A percentile compares a stretch with the other conserved stretches of the same genome.
Evolutionary conservation across 768 basidiomycete genomes (phyloP).

Genomic region (Rhizopogon vulgaris): DNA sequence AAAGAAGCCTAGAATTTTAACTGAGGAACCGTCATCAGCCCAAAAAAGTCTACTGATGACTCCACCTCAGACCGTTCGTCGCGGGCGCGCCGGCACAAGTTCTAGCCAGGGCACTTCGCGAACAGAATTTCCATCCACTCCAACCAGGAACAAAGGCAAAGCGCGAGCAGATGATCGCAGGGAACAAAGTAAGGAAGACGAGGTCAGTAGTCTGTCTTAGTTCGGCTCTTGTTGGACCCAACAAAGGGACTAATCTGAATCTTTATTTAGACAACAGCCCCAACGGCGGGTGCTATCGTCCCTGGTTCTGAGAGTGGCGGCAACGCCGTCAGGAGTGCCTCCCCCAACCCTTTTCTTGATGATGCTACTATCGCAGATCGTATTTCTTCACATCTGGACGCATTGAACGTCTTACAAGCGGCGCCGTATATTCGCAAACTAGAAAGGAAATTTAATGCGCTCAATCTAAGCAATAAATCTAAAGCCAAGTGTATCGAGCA

Average conservation of each 20-base stretch:
- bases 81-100: not conserved
- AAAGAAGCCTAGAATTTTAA: constrained; percentile 6
- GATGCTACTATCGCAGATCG: not conserved
- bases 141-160: constrained; percentile 22
- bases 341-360: not conserved
- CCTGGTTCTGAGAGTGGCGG: not conserved
- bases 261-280: not conserved
- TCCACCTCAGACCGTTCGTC: constrained; percentile 17
- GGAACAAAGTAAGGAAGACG: constrained; percentile 3
- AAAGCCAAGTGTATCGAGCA: constrained; percentile 22
- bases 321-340: constrained; percentile 7
- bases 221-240: not conserved
- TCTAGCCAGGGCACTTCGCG: not conserved
- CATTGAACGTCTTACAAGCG: constrained; percentile 10
- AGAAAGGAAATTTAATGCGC: constrained; percentile 32
- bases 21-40: not conserved
- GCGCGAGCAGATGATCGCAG: constrained; percentile 7
- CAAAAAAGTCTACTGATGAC: constrained; percentile 8
- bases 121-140: constrained; percentile 10
- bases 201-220: constrained; percentile 9
- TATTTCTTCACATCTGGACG: constrained; percentile 5
- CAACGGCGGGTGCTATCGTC: not conserved
- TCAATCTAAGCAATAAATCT: constrained; percentile 27
- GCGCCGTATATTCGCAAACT: constrained; percentile 29
- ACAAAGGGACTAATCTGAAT: not conserved